These are phyloP conservation scores for Parsonsia alboflavescens DNA, from an alignment of 257 asterid genomes.

Conservation along the genomic window DNA sequence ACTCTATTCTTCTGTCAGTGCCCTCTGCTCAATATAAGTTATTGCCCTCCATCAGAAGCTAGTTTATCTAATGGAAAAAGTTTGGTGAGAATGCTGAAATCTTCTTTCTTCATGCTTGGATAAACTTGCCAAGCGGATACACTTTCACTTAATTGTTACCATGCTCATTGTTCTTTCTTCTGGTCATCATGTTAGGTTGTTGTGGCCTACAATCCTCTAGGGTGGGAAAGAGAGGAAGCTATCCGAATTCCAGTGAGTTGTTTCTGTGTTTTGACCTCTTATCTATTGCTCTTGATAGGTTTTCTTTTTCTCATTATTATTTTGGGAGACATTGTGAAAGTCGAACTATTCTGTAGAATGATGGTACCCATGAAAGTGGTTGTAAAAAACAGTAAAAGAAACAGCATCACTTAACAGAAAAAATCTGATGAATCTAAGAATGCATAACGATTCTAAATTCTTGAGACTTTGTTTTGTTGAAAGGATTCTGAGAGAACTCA, in stretches of 20 bases:
- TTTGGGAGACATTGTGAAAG: not conserved
- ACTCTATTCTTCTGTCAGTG: constrained; percentile 39
- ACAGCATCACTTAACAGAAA: not conserved
- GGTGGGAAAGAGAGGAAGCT: constrained; percentile 70
- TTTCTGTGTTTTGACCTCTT: constrained; percentile 14
- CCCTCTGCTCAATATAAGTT: constrained; percentile 72
- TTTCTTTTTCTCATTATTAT: not conserved
- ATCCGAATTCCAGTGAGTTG: constrained; percentile 70
- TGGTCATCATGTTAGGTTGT: constrained; percentile 40
- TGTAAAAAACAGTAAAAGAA: not conserved
- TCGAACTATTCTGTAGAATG: not conserved
- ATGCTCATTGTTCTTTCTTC: constrained; percentile 4
- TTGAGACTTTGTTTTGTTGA: not conserved
- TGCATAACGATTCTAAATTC: too few species aligned
- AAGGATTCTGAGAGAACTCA: not conserved
- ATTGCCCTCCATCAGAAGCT: constrained; percentile 72
- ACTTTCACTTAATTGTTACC: not conserved
- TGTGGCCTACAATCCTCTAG: constrained; percentile 67
- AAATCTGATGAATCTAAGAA: not conserved
- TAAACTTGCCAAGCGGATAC: not conserved
- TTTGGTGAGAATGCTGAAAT: constrained; percentile 39
- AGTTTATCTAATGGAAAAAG: constrained; percentile 41
- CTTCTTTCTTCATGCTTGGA: not conserved
- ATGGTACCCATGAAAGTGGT: not conserved
- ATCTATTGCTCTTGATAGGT: not conserved